Base-by-base conservation (phyloP, 805 yeast genomes). In the Lachancea sp. region DNA sequence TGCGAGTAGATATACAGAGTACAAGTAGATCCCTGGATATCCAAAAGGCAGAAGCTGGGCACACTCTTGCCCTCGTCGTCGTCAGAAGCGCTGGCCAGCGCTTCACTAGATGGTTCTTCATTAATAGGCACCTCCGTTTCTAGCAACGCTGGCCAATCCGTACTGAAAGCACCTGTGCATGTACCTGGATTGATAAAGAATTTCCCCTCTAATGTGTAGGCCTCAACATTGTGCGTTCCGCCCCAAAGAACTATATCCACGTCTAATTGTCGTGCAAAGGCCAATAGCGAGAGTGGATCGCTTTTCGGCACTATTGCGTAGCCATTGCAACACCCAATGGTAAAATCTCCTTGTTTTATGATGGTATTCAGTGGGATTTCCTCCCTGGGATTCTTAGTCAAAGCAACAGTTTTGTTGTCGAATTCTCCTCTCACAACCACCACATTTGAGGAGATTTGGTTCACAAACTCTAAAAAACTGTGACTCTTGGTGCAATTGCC, bases 101-200 rank as follows among this genome's bases (percentile, higher is more conserved):
- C 20, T 29, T 7, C 12, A 7, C 18, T 17, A 18, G 23, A 12
- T 8, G 23, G 13, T 19, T 8, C 8, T 22, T 4, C 18, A 9
- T 30, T 17, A 13, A 9, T 41, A 23, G 17, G 36, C 56, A 16
- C 57, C 47, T 24, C 50, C 63, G 13, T 50, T 2, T 22, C 33
- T 18, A 45, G 36, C 34, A n/a, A 17, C 3, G 21, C 70, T 43
- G 79, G 79, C 64, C 79, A 77, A 53, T 79, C 81, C 23, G 83
- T 73, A 31, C 74, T 72, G 49, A 74, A 77, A 0, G 97, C 96
- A 19, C 98, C 98, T 0, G 97, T 89, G 30, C 95, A 95, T 56
- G 95, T 83, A 0, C 98, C 98, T 0, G 98, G 97, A 59, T 86
- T 90, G n/a, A 92, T 74, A 55, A 92, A 92, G 60, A 89, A 86